Percentiles rank a stretch among this genome's conserved stretches.
Evolutionary conservation across 2,329 filamentous ascomycete genomes (phyloP).

Genomic region (Myriosclerotinia duriaeana): DNA sequence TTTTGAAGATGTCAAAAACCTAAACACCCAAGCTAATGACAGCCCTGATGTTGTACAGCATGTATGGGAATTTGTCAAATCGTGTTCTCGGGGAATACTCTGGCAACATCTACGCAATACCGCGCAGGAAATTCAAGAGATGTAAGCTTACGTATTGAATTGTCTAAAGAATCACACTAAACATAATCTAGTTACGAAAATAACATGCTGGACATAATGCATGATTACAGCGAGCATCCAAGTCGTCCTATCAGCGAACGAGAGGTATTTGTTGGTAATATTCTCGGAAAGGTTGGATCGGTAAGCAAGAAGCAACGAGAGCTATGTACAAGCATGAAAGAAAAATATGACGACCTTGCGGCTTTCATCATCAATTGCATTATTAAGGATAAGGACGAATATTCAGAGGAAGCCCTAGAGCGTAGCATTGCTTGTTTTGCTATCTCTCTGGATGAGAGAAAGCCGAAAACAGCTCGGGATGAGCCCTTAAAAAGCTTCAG

Average conservation of each 20-base stretch:
- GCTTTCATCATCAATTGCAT: constrained; percentile 47
- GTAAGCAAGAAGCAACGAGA: constrained; percentile 45
- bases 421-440: constrained; percentile 52
- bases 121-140: constrained; percentile 45
- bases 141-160: constrained; percentile 43
- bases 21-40: background rate
- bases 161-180: background rate
- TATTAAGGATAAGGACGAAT: constrained; percentile 43
- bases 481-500: constrained; percentile 50
- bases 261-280: constrained; percentile 58
- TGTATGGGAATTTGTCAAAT: constrained; percentile 45
- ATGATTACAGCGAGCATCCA: constrained; percentile 45
- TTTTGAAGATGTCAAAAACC: constrained; percentile 42
- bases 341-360: constrained; percentile 46
- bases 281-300: constrained; percentile 51
- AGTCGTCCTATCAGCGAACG: constrained; percentile 48
- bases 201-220: constrained; percentile 50
- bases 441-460: constrained; percentile 43
- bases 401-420: constrained; percentile 46
- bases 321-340: constrained; percentile 45
- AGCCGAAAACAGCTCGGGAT: constrained; percentile 34
- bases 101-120: constrained; percentile 44
- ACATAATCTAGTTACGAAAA: constrained; percentile 50
- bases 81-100: constrained; percentile 39
- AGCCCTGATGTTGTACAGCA: constrained; percentile 33